Evolutionary conservation across 345 rosid species (phyloP), one percentile per base, ranked within the genome.

Genomic region (Euclidium syriacum): DNA sequence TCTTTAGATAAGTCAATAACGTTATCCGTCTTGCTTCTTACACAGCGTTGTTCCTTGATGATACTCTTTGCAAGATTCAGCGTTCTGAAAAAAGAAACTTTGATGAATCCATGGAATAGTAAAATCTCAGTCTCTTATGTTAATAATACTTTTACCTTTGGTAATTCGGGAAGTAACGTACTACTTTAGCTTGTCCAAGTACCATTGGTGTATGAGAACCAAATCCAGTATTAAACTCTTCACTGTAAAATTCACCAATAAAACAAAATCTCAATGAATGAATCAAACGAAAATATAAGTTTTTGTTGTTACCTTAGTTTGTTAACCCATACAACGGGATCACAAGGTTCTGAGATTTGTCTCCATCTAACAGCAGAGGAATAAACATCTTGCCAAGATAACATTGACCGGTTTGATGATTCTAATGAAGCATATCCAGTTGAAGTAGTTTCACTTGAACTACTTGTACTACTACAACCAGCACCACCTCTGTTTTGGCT

Each of bases 331-430:
- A 92, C 96, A 70, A 92, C 97, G 25, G 97, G 96, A 52, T 92
- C 95, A 75, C 97, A 92, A 69, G 98, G 98, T 78, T 92, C 97
- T 72, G 98, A 92, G 68, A 92, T 87, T 81, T 92, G 98, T 72
- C 98, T 86, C 98, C 98, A 92, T 81, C 75, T 85, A 53, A 89
- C 94, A 71, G 96, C 96, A 58, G 80, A 56, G 0, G 94, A 76
- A 64, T 87, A 92, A 62, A 92, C 81, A 51, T 89, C 95, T 65
- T 80, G 89, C 98, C 98, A 89, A 60, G 90, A 78, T 77, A 87
- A 79, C 62, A 52, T 66, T 52, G 68, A 71, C 67, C 82, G 89
- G 44, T 69, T 61, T 41, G 86, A 82, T 68, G 82, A 75, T 73
- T 89, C 98, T 3, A 74, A 22, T 47, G 73, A 43, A 27, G 85